phyloP scores from a whole-genome alignment of 2,329 filamentous ascomycete genomes.

The Colletotrichum paranaense region DNA sequence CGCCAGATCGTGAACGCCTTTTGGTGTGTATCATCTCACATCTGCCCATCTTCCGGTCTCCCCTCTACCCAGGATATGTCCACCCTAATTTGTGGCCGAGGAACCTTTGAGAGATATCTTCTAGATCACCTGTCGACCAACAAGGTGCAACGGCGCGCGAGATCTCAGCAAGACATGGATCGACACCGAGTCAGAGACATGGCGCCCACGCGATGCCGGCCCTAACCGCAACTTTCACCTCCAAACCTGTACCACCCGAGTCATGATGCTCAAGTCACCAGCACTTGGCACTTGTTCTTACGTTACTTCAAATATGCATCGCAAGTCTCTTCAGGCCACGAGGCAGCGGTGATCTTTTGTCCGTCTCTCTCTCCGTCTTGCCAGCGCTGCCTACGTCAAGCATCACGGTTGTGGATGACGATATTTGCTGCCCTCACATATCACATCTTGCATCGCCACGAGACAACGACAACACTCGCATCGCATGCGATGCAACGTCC shows the following conservation, averaged over 20 bases:
- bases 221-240: background rate
- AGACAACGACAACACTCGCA: background rate
- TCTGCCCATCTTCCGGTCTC: background rate
- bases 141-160: conserved; percentile 16
- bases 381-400: background rate
- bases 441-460: background rate
- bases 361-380: background rate
- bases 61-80: background rate
- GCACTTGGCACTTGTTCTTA: conserved; percentile 14
- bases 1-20: background rate
- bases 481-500: conserved; percentile 15
- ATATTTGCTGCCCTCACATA: background rate
- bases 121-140: conserved; percentile 22
- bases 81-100: background rate
- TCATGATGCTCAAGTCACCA: conserved; percentile 26
- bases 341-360: conserved; percentile 5
- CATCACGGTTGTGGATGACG: background rate
- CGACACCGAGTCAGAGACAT: conserved; percentile 30
- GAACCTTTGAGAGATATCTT: background rate
- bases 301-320: conserved; percentile 25
- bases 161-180: conserved; percentile 26
- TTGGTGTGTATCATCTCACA: conserved; percentile 5
- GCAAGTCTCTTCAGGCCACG: conserved; percentile 12
- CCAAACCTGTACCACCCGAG: conserved; percentile 2
- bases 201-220: conserved; percentile 23